These are phyloP conservation scores for Micractinium conductrix DNA, from an alignment of 139 green algal genomes.

Conservation along the genomic window DNA sequence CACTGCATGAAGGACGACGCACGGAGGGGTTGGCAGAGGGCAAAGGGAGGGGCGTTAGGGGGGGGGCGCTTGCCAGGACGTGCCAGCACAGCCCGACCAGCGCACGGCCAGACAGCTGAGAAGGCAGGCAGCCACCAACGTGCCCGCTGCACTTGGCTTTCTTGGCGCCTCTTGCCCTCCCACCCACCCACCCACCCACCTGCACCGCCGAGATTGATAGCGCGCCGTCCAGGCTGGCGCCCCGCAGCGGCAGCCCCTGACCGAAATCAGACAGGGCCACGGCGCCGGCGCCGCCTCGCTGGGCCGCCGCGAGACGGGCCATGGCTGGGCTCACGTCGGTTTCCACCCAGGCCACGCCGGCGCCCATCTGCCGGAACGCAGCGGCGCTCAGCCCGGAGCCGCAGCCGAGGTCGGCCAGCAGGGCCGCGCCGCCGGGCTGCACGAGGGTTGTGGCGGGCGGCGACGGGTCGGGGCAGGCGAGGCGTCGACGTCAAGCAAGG, in stretches of 20 bases:
- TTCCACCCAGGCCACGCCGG: slow-evolving; percentile 88
- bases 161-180: too few relatives aligned
- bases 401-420: slow-evolving; percentile 88
- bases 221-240: slow-evolving; percentile 77
- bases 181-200: not conserved
- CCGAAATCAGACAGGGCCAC: slow-evolving; percentile 79
- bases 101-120: too few relatives aligned
- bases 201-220: slow-evolving; percentile 64
- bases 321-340: slow-evolving; percentile 88
- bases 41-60: too few relatives aligned
- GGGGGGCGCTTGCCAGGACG: too few relatives aligned
- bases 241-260: slow-evolving; percentile 81
- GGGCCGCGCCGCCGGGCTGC: not conserved
- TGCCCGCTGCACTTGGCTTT: too few relatives aligned
- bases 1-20: slow-evolving; percentile 47
- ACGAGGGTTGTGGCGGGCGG: not conserved
- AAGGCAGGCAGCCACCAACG: too few relatives aligned
- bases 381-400: slow-evolving; percentile 90
- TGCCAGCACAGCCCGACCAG: too few relatives aligned
- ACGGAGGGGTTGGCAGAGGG: too few relatives aligned
- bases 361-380: slow-evolving; percentile 29
- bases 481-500: not conserved
- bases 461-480: not conserved
- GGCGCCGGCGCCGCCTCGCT: not conserved
- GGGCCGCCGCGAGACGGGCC: slow-evolving; percentile 48